Evolutionary conservation across 805 yeast genomes (phyloP).

Genomic region (Metschnikowia lunata): DNA sequence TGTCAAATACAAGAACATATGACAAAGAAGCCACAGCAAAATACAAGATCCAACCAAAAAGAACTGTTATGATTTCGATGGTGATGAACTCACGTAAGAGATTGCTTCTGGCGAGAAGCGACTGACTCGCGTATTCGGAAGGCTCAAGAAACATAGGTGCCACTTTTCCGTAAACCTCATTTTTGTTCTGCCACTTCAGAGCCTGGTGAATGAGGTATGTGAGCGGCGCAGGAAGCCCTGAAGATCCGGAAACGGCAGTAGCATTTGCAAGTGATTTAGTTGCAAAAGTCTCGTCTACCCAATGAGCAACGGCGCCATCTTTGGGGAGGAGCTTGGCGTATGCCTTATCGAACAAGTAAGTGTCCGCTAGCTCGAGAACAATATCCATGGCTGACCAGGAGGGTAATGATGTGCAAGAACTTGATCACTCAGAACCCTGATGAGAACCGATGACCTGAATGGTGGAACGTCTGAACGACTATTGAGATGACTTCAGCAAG

Average conservation of each 20-base stretch:
- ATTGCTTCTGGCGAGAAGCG: constrained; percentile 69
- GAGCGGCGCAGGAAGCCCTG: constrained; percentile 13
- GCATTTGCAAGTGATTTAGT: constrained; percentile 12
- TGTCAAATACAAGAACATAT: constrained; percentile 77
- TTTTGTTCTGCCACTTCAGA: constrained; percentile 24
- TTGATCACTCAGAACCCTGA: no score
- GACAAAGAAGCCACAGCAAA: constrained; percentile 71
- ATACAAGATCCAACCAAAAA: constrained; percentile 87
- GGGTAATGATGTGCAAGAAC: no score
- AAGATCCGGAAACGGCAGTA: constrained; percentile 10
- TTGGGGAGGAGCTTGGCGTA: constrained; percentile 70
- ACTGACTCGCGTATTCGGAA: constrained; percentile 54
- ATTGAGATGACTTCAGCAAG: no score
- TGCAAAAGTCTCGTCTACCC: constrained; percentile 11
- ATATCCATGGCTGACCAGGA: constrained; percentile 64
- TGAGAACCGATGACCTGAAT: no score
- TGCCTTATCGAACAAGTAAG: constrained; percentile 64
- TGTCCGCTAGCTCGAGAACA: constrained; percentile 76
- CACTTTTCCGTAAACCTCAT: constrained; percentile 55
- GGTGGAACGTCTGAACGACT: no score
- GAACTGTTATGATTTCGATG: constrained; percentile 60
- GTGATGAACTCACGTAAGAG: constrained; percentile 66
- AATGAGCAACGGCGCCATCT: constrained; percentile 37
- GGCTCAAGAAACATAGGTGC: constrained; percentile 62
- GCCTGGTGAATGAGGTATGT: constrained; percentile 13